Evolutionary conservation across 1,139 yeast species (phyloP).

Genomic region (Arxiozyma heterogenica): DNA sequence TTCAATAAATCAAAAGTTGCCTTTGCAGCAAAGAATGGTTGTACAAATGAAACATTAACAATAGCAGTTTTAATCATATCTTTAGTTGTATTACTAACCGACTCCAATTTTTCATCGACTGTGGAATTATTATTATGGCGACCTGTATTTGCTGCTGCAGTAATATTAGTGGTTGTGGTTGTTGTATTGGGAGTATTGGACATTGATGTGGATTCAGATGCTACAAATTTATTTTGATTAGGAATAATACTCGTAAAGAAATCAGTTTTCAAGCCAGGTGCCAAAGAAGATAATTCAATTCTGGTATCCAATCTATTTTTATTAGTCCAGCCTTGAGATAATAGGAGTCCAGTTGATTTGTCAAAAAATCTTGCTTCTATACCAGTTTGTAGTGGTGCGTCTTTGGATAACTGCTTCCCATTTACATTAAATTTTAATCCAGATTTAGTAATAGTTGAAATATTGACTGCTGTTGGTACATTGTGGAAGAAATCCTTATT

Average conservation of each 20-base stretch:
- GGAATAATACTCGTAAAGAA: conserved; percentile 84
- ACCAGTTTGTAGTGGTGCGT: conserved; percentile 77
- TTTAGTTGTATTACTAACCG: not conserved
- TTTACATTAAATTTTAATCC: conserved; percentile 92
- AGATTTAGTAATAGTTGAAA: conserved; percentile 90
- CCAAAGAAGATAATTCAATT: conserved; percentile 84
- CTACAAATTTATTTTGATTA: conserved; percentile 43
- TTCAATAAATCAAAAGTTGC: conserved; percentile 81
- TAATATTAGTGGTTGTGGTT: not conserved
- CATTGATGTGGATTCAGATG: not conserved
- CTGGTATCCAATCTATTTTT: conserved; percentile 88
- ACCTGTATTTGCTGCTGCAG: not conserved
- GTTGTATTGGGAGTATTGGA: not conserved
- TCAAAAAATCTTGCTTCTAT: conserved; percentile 90
- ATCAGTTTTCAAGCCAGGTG: conserved; percentile 94
- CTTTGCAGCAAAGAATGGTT: conserved; percentile 89
- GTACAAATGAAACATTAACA: conserved; percentile 84
- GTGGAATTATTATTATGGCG: not conserved
- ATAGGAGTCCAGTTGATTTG: conserved; percentile 84
- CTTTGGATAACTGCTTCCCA: conserved; percentile 76
- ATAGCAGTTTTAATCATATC: conserved; percentile 60
- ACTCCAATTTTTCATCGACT: not conserved
- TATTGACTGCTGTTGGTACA: conserved; percentile 78
- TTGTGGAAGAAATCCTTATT: conserved; percentile 89
- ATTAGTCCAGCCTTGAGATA: conserved; percentile 97